Percentiles rank a stretch among this genome's conserved stretches.
Conservation (phyloP, 768 basidiomycete species). For the Hydnomerulius pinastri region DNA sequence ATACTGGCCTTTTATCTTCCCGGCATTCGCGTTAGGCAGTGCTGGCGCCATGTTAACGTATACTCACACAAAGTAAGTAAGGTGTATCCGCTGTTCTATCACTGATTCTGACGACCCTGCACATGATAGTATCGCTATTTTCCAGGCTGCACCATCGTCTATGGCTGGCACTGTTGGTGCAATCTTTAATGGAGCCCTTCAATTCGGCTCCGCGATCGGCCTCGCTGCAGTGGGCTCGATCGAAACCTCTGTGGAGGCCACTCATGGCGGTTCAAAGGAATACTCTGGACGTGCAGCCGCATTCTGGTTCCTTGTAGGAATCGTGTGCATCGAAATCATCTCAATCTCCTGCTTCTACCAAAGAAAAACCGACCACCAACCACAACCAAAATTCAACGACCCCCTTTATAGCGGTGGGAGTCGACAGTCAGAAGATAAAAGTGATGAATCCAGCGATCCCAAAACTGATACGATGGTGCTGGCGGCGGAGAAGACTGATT, state of each 20-base stretch:
- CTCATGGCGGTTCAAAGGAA: conserved; percentile 30
- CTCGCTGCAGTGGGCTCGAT: conserved; percentile 47
- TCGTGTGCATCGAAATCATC: conserved; percentile 29
- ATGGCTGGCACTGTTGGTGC: conserved; percentile 51
- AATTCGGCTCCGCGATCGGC: conserved; percentile 49
- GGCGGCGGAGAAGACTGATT: not conserved
- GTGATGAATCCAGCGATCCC: not conserved
- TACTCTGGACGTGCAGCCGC: conserved; percentile 43
- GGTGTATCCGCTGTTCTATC: not conserved
- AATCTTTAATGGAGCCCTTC: conserved; percentile 49
- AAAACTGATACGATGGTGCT: not conserved
- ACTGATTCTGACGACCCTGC: not conserved
- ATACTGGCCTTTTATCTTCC: conserved; percentile 48
- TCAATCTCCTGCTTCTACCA: conserved; percentile 34
- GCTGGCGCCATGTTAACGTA: conserved; percentile 43
- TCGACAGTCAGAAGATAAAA: not conserved
- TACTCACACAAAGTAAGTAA: conserved; percentile 44
- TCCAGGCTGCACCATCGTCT: conserved; percentile 43
- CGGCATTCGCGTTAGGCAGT: conserved; percentile 45
- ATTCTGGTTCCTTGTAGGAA: conserved; percentile 41
- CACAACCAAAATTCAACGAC: not conserved
- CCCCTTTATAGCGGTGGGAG: not conserved
- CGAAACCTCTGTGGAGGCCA: conserved; percentile 40
- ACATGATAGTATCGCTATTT: conserved; percentile 42
- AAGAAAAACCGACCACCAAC: not conserved